Conservation (phyloP, 441 rosid genomes). For the Biscutella laevigata region DNA sequence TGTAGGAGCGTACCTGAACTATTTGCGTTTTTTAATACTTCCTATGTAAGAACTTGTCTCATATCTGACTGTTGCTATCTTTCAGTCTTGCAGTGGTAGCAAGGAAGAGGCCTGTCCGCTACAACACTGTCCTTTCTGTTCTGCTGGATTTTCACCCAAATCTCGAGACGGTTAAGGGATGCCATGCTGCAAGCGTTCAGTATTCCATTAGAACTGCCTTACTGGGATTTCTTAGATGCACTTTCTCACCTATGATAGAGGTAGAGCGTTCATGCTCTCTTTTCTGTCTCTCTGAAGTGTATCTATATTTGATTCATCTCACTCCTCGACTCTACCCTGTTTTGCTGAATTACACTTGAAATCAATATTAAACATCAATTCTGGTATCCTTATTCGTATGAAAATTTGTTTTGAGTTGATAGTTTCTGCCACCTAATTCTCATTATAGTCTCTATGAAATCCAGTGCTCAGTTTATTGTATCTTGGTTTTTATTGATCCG, state of each 20-base stretch:
- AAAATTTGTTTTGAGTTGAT: background rate
- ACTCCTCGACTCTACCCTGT: background rate
- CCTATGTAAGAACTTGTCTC: constrained; percentile 14
- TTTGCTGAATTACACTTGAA: constrained; percentile 4
- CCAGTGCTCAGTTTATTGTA: background rate
- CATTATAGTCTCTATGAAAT: background rate
- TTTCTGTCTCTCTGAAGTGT: background rate
- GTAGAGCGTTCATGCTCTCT: constrained; percentile 31
- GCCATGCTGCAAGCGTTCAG: constrained; percentile 70
- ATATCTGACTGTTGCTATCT: constrained; percentile 23
- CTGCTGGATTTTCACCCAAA: constrained; percentile 73
- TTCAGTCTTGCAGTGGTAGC: constrained; percentile 89
- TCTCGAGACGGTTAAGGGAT: constrained; percentile 53
- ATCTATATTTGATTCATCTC: background rate
- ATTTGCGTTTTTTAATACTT: constrained; percentile 14
- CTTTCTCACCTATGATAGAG: constrained; percentile 70
- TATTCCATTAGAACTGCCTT: constrained; percentile 92
- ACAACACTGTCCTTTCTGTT: constrained; percentile 56
- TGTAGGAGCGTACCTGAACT: constrained; percentile 10
- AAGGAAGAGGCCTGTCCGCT: constrained; percentile 78
- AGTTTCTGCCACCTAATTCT: background rate
- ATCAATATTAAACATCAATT: constrained; percentile 7
- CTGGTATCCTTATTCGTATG: background rate
- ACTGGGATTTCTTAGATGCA: constrained; percentile 88
- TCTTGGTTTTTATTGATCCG: background rate